Base-by-base conservation (phyloP, 495 filamentous ascomycete genomes). In the Pyrenopolyporus hunteri region DNA sequence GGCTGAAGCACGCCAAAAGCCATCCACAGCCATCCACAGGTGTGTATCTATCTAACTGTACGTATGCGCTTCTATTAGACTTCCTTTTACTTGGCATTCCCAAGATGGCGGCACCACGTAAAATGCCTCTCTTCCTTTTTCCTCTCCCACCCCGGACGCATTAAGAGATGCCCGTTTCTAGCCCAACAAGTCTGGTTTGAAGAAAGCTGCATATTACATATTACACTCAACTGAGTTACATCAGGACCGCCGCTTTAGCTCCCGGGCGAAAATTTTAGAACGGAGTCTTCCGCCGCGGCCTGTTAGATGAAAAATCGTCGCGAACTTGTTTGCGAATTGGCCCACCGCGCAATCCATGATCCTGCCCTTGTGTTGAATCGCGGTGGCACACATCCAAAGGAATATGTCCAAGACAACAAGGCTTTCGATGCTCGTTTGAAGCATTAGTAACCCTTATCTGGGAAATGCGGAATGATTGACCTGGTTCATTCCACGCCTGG, bases 11-110 rank as follows among this genome's bases (percentile, higher is more conserved):
- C n/a, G n/a, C n/a, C n/a, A n/a, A n/a, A n/a, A n/a, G n/a, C n/a
- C n/a, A n/a, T n/a, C n/a, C n/a, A n/a, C n/a, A n/a, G n/a, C n/a
- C 52, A 29, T 37, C 29, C 40, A 22, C 14, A 26, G 49, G 37
- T n/a, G 37, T 42, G 37, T 22, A 9, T 20, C 3, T 42, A 42
- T 45, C 23, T 45, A 23, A 22, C 4, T 22, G 10, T 43, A 43
- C 19, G 29, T 52, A 44, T 47, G 45, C 53, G 63, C 63, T 66
- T 66, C 63, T 25, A 66, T 57, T 48, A 61, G 29, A 57, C 43
- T 65, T 65, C 56, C 62, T 65, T 59, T 60, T 60, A 32, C 63
- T 66, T 66, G 63, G 63, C 63, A 61, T 66, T 61, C 52, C 63
- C 63, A 66, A 66, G 63, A 66, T 61, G 63, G 26, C 63, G 63